These are phyloP conservation scores for Trichophyton schoenleinii DNA, from an alignment of 2,329 filamentous ascomycete genomes.

Conservation along the genomic window DNA sequence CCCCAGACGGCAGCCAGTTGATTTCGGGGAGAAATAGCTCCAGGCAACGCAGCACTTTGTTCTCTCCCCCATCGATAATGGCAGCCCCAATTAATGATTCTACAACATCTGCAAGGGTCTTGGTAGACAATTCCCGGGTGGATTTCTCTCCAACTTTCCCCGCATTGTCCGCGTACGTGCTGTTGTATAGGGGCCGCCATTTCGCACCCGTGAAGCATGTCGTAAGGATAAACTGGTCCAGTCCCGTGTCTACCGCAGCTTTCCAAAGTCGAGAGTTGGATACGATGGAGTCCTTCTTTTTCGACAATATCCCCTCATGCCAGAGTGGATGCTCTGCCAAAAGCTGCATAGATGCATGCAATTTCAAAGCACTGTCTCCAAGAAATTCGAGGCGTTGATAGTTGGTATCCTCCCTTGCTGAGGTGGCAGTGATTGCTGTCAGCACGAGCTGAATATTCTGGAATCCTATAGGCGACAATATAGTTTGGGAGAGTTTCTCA, in stretches of 20 bases:
- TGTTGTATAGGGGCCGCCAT: conserved; percentile 57
- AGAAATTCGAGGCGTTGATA: conserved; percentile 82
- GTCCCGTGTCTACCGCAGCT: conserved; percentile 48
- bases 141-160: conserved; percentile 11
- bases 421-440: conserved; percentile 57
- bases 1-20: conserved; percentile 39
- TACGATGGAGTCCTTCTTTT: conserved; percentile 56
- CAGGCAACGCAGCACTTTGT: conserved; percentile 52
- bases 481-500: conserved; percentile 43
- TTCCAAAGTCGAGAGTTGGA: conserved; percentile 61
- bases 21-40: conserved; percentile 52
- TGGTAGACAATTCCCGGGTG: conserved; percentile 49
- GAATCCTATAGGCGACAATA: conserved; percentile 44
- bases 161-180: conserved; percentile 27
- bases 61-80: conserved; percentile 54
- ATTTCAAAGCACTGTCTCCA: conserved; percentile 73
- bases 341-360: conserved; percentile 55
- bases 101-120: conserved; percentile 74
- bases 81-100: conserved; percentile 73
- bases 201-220: conserved; percentile 54
- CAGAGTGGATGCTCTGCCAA: conserved; percentile 47
- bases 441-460: conserved; percentile 44
- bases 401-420: conserved; percentile 47
- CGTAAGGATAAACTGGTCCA: conserved; percentile 62
- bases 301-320: conserved; percentile 65